These are phyloP conservation scores for Zymoseptoria brevis DNA, from an alignment of 2,329 filamentous ascomycete genomes.

Conservation along the genomic window DNA sequence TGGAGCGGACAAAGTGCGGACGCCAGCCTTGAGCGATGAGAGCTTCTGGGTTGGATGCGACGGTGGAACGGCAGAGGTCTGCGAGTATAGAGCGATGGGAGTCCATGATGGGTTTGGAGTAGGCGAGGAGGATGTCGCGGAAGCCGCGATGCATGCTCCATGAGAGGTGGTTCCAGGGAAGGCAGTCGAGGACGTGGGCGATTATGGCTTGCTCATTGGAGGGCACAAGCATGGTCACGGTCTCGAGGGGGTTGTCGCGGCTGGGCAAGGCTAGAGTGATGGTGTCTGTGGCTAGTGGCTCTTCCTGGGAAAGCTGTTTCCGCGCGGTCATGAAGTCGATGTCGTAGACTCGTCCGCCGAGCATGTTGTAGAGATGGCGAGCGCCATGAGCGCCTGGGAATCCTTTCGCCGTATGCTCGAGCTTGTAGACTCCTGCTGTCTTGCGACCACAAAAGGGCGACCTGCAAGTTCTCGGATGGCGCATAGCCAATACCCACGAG, in stretches of 20 bases:
- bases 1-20: neutral
- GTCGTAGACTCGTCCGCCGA: conserved; percentile 1
- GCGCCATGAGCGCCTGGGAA: conserved; percentile 1
- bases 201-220: neutral
- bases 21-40: neutral
- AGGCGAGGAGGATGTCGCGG: conserved; percentile 1
- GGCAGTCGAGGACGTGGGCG: neutral
- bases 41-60: neutral
- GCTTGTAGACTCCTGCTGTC: neutral
- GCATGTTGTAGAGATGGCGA: conserved; percentile 1
- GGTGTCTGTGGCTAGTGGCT: neutral
- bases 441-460: conserved; percentile 1
- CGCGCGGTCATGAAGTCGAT: neutral
- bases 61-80: no score
- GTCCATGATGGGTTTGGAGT: neutral
- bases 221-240: neutral
- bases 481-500: neutral
- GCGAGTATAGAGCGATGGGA: neutral
- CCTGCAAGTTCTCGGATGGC: neutral
- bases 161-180: neutral
- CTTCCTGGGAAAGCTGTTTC: neutral
- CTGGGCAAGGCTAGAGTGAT: neutral
- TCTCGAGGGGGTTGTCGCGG: neutral
- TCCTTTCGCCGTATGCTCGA: neutral
- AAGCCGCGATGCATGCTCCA: conserved; percentile 1